Evolutionary conservation across 495 filamentous ascomycete species (phyloP).

Genomic region (Daldinia vernicosa): DNA sequence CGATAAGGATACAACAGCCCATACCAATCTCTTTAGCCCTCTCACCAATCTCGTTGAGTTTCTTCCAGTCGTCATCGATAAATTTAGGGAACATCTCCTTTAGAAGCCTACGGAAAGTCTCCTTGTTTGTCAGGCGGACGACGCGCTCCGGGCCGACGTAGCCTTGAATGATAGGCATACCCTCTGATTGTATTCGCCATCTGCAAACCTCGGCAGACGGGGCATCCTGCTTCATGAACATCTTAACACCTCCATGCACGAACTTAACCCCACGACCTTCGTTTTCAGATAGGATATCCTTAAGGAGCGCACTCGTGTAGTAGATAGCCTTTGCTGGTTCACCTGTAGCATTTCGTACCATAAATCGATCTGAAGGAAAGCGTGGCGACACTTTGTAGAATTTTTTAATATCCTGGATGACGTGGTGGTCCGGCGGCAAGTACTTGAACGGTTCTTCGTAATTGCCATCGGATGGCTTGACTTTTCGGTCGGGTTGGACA

Average conservation of each 20-base stretch:
- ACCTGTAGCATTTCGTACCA: slow-evolving; percentile 91
- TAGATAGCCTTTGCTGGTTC: slow-evolving; percentile 89
- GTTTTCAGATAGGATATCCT: slow-evolving; percentile 82
- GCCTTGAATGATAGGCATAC: slow-evolving; percentile 83
- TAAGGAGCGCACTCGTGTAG: slow-evolving; percentile 87
- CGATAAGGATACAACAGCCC: slow-evolving; percentile 89
- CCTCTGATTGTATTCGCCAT: slow-evolving; percentile 96
- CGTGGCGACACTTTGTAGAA: slow-evolving; percentile 85
- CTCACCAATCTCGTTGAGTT: slow-evolving; percentile 87
- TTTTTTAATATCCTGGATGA: slow-evolving; percentile 74
- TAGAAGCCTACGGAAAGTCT: slow-evolving; percentile 79
- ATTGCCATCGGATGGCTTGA: slow-evolving; percentile 39
- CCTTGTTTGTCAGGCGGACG: slow-evolving; percentile 75
- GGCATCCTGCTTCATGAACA: slow-evolving; percentile 97
- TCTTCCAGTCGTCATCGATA: slow-evolving; percentile 68
- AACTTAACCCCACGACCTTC: slow-evolving; percentile 92
- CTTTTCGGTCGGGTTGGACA: slow-evolving; percentile 36
- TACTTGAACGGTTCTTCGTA: slow-evolving; percentile 94
- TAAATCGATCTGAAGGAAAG: slow-evolving; percentile 90
- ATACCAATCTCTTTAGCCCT: slow-evolving; percentile 79
- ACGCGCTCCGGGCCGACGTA: slow-evolving; percentile 83
- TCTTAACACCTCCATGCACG: slow-evolving; percentile 95
- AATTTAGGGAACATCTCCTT: slow-evolving; percentile 97
- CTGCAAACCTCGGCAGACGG: slow-evolving; percentile 83
- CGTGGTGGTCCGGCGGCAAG: slow-evolving; percentile 72